These are phyloP conservation scores for Thalassiosira hispida DNA, from an alignment of 352 stramenopile species.

Conservation along the genomic window DNA sequence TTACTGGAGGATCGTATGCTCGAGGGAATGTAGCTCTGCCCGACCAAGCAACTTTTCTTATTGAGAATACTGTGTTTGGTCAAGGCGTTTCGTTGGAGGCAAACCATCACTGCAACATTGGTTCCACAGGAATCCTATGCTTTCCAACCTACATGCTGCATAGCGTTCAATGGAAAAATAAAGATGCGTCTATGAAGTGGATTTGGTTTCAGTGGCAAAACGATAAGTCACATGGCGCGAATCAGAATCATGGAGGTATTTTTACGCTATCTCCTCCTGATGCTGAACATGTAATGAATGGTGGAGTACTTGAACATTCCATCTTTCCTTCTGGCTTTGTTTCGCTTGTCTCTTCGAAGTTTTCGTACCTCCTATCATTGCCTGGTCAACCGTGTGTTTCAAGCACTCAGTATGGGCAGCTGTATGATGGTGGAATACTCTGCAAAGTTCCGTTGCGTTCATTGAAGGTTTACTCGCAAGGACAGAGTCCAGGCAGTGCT, in stretches of 20 bases:
- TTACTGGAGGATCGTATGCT: slow-evolving; percentile 52
- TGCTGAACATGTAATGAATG: slow-evolving; percentile 48
- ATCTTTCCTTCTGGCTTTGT: slow-evolving; percentile 67
- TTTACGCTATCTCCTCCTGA: slow-evolving; percentile 60
- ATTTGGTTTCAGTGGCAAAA: slow-evolving; percentile 51
- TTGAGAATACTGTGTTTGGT: slow-evolving; percentile 64
- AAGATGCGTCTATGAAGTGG: slow-evolving; percentile 26
- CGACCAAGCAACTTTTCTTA: slow-evolving; percentile 71
- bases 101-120: slow-evolving; percentile 76
- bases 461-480: slow-evolving; percentile 63
- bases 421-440: slow-evolving; percentile 65
- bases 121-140: slow-evolving; percentile 63
- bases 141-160: slow-evolving; percentile 69
- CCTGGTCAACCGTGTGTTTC: slow-evolving; percentile 48
- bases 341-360: slow-evolving; percentile 57
- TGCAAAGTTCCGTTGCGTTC: slow-evolving; percentile 62
- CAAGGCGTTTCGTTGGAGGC: slow-evolving; percentile 54
- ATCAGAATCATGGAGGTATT: slow-evolving; percentile 54
- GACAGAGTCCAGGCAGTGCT: slow-evolving; percentile 29
- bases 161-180: slow-evolving; percentile 55
- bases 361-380: slow-evolving; percentile 51
- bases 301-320: slow-evolving; percentile 22
- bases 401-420: slow-evolving; percentile 32
- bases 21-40: slow-evolving; percentile 61
- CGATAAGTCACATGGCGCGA: slow-evolving; percentile 5